Percentiles rank a stretch among this genome's conserved stretches.
Conservation (phyloP, 2,329 filamentous ascomycete species). For the Penicillium sclerotigenum region DNA sequence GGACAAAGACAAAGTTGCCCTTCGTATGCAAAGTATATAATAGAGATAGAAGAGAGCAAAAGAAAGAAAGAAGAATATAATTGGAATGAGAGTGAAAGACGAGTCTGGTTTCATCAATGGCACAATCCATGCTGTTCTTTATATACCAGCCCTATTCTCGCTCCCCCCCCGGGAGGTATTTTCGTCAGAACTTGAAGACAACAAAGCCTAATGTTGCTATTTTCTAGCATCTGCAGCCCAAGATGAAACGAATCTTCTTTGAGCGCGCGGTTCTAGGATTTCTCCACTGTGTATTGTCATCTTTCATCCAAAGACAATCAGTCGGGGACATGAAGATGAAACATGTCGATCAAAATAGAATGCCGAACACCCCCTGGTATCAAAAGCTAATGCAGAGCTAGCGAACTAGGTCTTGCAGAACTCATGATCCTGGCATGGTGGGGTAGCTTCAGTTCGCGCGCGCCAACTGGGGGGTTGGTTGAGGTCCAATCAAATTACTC, state of each 20-base stretch:
- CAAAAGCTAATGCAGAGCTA: neutral
- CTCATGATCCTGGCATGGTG: neutral
- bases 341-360: conserved; percentile 15
- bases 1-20: conserved; percentile 6
- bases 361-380: neutral
- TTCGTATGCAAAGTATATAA: neutral
- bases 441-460: conserved; percentile 22
- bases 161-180: neutral
- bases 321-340: conserved; percentile 14
- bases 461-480: conserved; percentile 13
- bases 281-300: conserved; percentile 8
- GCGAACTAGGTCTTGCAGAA: neutral
- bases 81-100: conserved; percentile 8
- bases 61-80: conserved; percentile 10
- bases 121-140: conserved; percentile 1
- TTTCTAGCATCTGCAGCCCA: conserved; percentile 5
- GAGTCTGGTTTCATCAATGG: conserved; percentile 1
- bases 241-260: conserved; percentile 17
- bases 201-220: conserved; percentile 15
- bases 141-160: conserved; percentile 10
- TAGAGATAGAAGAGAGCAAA: conserved; percentile 12
- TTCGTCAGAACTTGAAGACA: neutral
- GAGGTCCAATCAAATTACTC: conserved; percentile 16
- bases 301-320: conserved; percentile 13
- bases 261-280: conserved; percentile 9